Conservation (phyloP, 148 eudicot species). For the Linanthus parryae region DNA sequence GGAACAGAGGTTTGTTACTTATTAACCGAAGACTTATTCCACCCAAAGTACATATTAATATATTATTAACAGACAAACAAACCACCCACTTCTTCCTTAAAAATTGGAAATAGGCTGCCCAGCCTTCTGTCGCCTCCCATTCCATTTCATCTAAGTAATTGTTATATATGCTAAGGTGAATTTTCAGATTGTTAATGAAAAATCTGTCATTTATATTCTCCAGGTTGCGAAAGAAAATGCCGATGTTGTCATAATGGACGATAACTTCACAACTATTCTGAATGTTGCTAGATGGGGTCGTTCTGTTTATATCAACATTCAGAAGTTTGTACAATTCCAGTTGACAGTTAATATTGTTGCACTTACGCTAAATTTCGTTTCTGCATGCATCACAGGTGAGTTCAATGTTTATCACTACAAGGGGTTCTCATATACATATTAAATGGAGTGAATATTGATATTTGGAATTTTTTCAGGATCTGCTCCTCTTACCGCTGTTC, state of each 20-base stretch:
- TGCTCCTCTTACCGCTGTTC: constrained; percentile 84
- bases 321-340: constrained; percentile 91
- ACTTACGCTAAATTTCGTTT: constrained; percentile 61
- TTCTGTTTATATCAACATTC: constrained; percentile 77
- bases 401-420: too few relatives aligned
- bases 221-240: constrained; percentile 95
- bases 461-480: constrained; percentile 40
- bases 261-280: constrained; percentile 67
- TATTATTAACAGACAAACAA: too few relatives aligned
- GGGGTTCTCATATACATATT: background rate
- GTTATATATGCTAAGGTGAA: too few relatives aligned
- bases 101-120: too few relatives aligned
- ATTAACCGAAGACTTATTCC: too few relatives aligned
- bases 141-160: too few relatives aligned
- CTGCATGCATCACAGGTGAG: constrained; percentile 74
- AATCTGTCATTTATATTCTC: too few relatives aligned
- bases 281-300: constrained; percentile 82
- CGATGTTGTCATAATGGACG: constrained; percentile 78
- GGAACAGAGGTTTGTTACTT: constrained; percentile 59
- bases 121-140: too few relatives aligned
- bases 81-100: too few relatives aligned
- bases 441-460: background rate
- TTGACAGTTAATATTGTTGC: constrained; percentile 87
- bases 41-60: too few relatives aligned
- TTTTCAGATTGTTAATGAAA: too few relatives aligned